Base-by-base conservation (phyloP, 495 filamentous ascomycete genomes). In the Letharia columbiana region DNA sequence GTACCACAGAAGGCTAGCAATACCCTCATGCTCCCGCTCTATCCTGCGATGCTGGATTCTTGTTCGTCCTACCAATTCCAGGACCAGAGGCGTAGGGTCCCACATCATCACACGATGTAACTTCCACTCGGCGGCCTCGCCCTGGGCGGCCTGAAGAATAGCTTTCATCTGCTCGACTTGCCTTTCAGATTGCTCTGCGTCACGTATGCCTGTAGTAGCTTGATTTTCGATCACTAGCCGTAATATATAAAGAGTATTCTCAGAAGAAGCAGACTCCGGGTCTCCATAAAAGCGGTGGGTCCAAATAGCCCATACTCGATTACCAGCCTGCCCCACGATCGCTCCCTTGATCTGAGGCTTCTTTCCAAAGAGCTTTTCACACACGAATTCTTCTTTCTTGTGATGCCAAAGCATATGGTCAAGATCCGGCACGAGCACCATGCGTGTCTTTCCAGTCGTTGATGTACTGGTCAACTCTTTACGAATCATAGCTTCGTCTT, bases 361-460 rank as follows among this genome's bases (percentile, higher is more conserved):
- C 33, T 64, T 8, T 11, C 66, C 61, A 28, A 68, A 68, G 23
- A 68, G 66, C 41, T 49, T 40, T 13, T 63, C 37, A 44, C 45
- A 57, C 28, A 49, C 66, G 45, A 68, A 68, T 8, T 64, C 54
- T 63, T 56, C 66, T 45, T 68, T 68, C 41, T 49, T 31, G n/a
- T 57, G 45, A 49, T 68, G 60, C 66, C 66, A 68, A 63, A 68
- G 66, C 66, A 68, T 68, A 31, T 68, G 66, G 31, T 68, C 61
- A 50, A 60, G 31, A 59, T 68, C 61, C n/a, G 66, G 66, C 50
- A 68, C 6, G 60, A 68, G 17, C n/a, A 57, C 64, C 31, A 68
- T 57, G 20, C 47, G 35, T 33, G 35, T 64, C 42, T 59, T 63
- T 11, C 40, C 20, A 3, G 20, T 45, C 17, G 17, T 33, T 18